These are phyloP conservation scores for Aspergillus awamori DNA, from an alignment of 2,329 filamentous ascomycete species.

Conservation along the genomic window DNA sequence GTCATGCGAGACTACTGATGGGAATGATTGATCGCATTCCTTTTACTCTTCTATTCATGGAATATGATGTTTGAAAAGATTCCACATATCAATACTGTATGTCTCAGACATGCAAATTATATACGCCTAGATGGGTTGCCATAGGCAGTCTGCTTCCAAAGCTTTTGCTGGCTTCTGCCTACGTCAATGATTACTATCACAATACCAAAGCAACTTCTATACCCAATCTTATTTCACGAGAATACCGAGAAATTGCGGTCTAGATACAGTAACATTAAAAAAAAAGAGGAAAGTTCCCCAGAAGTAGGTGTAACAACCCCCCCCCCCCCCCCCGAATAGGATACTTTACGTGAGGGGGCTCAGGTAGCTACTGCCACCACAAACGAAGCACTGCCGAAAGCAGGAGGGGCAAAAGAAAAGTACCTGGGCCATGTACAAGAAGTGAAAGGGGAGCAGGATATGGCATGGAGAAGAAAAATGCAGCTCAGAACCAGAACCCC, in stretches of 20 bases:
- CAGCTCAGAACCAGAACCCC: background rate
- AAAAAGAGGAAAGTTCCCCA: background rate
- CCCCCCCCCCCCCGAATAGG: no score
- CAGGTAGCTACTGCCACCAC: background rate
- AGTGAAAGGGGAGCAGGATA: background rate
- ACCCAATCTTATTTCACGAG: background rate
- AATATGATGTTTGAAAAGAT: no score
- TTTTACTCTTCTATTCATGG: no score
- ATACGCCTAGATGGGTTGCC: background rate
- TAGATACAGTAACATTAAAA: background rate
- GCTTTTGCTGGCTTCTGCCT: background rate
- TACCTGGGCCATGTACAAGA: background rate
- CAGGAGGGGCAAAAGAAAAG: background rate
- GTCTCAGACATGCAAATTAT: no score
- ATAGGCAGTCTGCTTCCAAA: background rate
- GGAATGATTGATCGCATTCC: no score
- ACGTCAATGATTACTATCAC: background rate
- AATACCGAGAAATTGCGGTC: background rate
- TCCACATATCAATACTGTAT: no score
- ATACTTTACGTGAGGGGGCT: background rate
- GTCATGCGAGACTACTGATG: slow-evolving; percentile 75
- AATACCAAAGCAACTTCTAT: background rate
- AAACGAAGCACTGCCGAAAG: background rate
- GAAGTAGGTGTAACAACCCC: background rate
- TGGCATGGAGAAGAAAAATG: background rate